These are phyloP conservation scores for Clitoria ternatea DNA, from an alignment of 306 rosid species.

Conservation along the genomic window DNA sequence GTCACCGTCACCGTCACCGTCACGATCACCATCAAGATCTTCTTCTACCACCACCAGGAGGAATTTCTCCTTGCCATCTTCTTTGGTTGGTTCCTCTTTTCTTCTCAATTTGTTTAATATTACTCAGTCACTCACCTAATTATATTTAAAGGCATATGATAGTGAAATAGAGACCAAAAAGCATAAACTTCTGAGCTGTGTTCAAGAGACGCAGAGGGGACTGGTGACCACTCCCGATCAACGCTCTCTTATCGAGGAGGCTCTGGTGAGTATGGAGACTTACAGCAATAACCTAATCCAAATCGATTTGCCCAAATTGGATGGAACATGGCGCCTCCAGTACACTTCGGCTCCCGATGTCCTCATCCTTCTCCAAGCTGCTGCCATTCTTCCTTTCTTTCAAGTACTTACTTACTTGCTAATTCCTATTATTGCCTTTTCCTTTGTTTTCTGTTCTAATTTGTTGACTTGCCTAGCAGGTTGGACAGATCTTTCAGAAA, in stretches of 20 bases:
- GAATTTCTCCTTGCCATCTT: not conserved
- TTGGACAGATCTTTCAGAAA: slow-evolving; percentile 91
- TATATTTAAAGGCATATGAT: slow-evolving; percentile 41
- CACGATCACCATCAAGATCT: not conserved
- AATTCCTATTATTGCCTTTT: not conserved
- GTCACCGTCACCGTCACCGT: not conserved
- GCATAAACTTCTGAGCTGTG: slow-evolving; percentile 46
- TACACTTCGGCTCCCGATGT: slow-evolving; percentile 94
- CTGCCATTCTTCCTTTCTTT: slow-evolving; percentile 78
- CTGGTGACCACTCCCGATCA: slow-evolving; percentile 67
- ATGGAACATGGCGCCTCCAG: slow-evolving; percentile 94
- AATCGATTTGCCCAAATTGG: slow-evolving; percentile 51
- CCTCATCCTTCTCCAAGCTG: slow-evolving; percentile 81
- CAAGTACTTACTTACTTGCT: slow-evolving; percentile 39
- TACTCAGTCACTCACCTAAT: too few relatives aligned
- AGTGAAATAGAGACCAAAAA: slow-evolving; percentile 63
- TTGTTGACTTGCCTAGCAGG: slow-evolving; percentile 28
- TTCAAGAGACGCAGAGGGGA: slow-evolving; percentile 83
- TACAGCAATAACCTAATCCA: slow-evolving; percentile 50
- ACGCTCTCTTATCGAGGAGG: slow-evolving; percentile 80
- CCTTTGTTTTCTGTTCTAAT: not conserved
- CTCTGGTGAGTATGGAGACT: slow-evolving; percentile 71
- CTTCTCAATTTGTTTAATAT: too few relatives aligned
- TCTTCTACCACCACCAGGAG: slow-evolving; percentile 21
- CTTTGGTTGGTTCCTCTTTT: not conserved